Conservation (phyloP, 2,329 filamentous ascomycete genomes). For the Cladophialophora exuberans region DNA sequence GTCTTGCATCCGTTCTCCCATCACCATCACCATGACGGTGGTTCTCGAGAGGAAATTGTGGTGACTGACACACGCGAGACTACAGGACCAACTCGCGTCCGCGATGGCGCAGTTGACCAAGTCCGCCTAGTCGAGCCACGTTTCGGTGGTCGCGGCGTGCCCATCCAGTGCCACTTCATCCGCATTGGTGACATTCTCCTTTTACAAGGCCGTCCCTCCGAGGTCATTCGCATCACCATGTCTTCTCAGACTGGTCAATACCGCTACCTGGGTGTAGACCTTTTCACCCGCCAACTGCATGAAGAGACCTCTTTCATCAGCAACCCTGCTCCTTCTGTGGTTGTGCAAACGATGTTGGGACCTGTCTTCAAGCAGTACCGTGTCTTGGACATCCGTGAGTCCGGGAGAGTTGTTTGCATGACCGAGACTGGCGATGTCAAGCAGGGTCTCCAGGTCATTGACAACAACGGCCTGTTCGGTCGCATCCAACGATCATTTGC, state of each 20-base stretch:
- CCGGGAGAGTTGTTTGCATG: slow-evolving; percentile 84
- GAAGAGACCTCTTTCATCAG: slow-evolving; percentile 98
- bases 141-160: slow-evolving; percentile 57
- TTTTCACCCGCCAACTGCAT: slow-evolving; percentile 99
- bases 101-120: slow-evolving; percentile 48
- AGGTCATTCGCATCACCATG: slow-evolving; percentile 99
- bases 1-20: slow-evolving; percentile 66
- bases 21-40: slow-evolving; percentile 48
- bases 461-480: slow-evolving; percentile 86
- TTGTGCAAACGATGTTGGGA: slow-evolving; percentile 99
- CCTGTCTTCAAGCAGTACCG: slow-evolving; percentile 99
- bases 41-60: slow-evolving; percentile 42
- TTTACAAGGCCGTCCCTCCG: slow-evolving; percentile 97
- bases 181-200: slow-evolving; percentile 98
- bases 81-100: slow-evolving; percentile 49
- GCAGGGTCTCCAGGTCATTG: slow-evolving; percentile 90
- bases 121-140: slow-evolving; percentile 57
- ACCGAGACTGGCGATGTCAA: slow-evolving; percentile 99
- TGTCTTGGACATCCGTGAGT: slow-evolving; percentile 94
- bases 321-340: slow-evolving; percentile 93
- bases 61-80: slow-evolving; percentile 47
- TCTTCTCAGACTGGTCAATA: slow-evolving; percentile 98
- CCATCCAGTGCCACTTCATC: slow-evolving; percentile 99
- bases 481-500: slow-evolving; percentile 84
- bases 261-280: slow-evolving; percentile 98